Conservation (phyloP, 192 early-diverging fungal genomes). For the Thamnidium elegans region DNA sequence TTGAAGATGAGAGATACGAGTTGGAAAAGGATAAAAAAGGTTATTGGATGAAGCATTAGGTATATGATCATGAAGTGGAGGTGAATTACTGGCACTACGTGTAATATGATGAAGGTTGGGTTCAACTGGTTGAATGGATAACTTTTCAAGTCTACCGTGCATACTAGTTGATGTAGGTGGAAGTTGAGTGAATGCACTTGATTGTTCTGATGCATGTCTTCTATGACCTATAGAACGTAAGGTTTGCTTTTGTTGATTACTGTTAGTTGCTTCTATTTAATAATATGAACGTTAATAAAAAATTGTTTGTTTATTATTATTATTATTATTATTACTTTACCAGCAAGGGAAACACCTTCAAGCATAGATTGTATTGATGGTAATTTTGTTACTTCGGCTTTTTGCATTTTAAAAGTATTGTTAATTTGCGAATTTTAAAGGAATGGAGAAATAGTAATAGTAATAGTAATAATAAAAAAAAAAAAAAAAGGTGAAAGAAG, state of each 20-base stretch:
- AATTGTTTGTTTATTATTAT: too few species aligned
- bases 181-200: slow-evolving; percentile 55
- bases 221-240: slow-evolving; percentile 10
- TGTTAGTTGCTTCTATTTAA: background rate
- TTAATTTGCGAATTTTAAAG: slow-evolving; percentile 9
- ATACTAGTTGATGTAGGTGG: background rate
- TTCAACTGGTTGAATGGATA: slow-evolving; percentile 24
- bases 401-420: slow-evolving; percentile 53
- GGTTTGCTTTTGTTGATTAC: background rate
- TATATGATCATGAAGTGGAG: slow-evolving; percentile 2
- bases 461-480: slow-evolving; percentile 7
- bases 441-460: slow-evolving; percentile 6
- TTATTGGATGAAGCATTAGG: background rate
- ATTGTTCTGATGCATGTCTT: slow-evolving; percentile 23
- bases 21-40: slow-evolving; percentile 12
- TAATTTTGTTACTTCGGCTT: slow-evolving; percentile 72
- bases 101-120: slow-evolving; percentile 4
- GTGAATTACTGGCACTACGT: background rate
- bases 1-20: background rate
- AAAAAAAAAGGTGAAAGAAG: background rate
- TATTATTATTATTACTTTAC: too few species aligned
- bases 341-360: slow-evolving; percentile 23
- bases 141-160: slow-evolving; percentile 7
- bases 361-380: slow-evolving; percentile 51
- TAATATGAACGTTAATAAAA: background rate